Base-by-base conservation (phyloP, 2,329 filamentous ascomycete species). In the Sporothrix humicola region DNA sequence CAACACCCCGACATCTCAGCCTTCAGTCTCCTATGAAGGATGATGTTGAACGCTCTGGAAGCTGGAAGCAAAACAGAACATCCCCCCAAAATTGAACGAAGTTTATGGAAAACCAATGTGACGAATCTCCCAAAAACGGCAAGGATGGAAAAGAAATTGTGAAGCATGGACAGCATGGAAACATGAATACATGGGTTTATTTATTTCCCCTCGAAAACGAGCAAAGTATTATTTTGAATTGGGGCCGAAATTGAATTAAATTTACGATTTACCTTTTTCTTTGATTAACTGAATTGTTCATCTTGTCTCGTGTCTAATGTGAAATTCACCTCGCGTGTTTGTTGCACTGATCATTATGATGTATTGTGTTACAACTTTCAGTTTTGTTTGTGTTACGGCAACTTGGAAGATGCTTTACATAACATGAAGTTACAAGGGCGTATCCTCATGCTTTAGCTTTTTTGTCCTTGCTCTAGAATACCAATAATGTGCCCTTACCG, bases 81-180 rank as follows among this genome's bases (percentile, higher is more conserved):
- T 26, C 20, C 12, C 61, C 61, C 42, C n/a, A 48, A 66, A 66
- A 66, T 66, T 66, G 61, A 48, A 66, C 42, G 61, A 48, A 46
- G 61, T 15, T 26, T 66, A 48, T 48, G 61, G 61, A 20, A 63
- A 63, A 15, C 26, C 5, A 46, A 15, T 20, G 12, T 59, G 31
- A 37, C 26, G n/a, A 56, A 9, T 26, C 9, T 66, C 20, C 46
- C 20, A 44, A 66, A 66, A 48, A 6, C 17, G 17, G 8, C 9
- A 15, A 20, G 10, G 1, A 63, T 15, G 17, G 26, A 37, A 59
- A 59, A 37, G 23, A 26, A 66, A 48, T 48, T 46, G 61, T 44
- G 46, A 26, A 23, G 15, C 61, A 48, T 66, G 61, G 31, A 48
- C 20, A 26, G n/a, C n/a, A 66, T 66, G 61, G 42, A 48, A 26